These are phyloP conservation scores for Penicillium sp. DNA, from an alignment of 2,329 filamentous ascomycete genomes.

Conservation along the genomic window DNA sequence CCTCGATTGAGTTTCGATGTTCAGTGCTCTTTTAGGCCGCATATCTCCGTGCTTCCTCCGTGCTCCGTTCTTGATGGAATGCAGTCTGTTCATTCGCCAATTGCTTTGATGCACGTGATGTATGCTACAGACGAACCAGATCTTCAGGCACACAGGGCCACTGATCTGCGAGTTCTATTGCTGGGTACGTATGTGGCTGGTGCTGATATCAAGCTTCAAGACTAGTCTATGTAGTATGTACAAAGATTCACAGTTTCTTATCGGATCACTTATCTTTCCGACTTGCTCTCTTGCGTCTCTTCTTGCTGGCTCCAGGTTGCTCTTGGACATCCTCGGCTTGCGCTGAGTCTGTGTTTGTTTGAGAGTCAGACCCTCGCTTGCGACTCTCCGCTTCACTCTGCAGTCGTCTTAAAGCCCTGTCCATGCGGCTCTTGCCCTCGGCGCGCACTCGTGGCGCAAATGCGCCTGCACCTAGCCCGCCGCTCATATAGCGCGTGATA, in stretches of 20 bases:
- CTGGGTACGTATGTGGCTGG: not conserved
- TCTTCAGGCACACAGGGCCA: not conserved
- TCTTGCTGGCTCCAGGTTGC: not conserved
- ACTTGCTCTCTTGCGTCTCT: slow-evolving; percentile 2
- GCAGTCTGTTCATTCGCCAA: slow-evolving; percentile 7
- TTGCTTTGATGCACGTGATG: not conserved
- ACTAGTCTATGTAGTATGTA: no score
- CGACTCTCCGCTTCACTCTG: slow-evolving; percentile 50
- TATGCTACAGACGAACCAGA: not conserved
- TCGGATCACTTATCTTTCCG: not conserved
- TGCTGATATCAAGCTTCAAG: not conserved
- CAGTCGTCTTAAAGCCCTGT: slow-evolving; percentile 66
- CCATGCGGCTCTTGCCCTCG: slow-evolving; percentile 67
- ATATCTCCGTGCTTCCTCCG: not conserved
- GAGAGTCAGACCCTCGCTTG: slow-evolving; percentile 16
- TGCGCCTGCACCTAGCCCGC: slow-evolving; percentile 53
- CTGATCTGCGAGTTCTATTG: not conserved
- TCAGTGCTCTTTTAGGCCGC: no score
- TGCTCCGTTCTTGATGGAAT: no score
- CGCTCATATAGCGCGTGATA: slow-evolving; percentile 88
- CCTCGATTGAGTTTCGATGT: not conserved
- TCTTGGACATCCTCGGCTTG: not conserved
- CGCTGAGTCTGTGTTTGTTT: not conserved
- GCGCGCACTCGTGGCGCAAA: slow-evolving; percentile 67
- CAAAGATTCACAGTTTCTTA: no score